Evolutionary conservation across 2,329 filamentous ascomycete genomes (phyloP).

Genomic region (Hirsutella minnesotensis): DNA sequence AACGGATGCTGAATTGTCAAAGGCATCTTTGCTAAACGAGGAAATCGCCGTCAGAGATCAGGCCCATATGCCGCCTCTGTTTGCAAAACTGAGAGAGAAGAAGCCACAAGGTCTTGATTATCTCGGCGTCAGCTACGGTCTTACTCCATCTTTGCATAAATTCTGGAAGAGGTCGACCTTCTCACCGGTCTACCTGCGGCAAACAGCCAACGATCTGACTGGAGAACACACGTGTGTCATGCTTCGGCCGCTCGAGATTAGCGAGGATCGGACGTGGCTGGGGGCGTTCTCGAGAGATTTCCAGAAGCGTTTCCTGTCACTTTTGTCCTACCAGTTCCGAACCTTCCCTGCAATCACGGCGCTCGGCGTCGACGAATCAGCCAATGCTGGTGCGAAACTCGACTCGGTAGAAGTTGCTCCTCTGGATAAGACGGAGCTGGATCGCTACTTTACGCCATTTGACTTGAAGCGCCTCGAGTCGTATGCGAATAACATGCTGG

Average conservation of each 20-base stretch:
- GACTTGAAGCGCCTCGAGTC: conserved; percentile 91
- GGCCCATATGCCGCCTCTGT: conserved; percentile 83
- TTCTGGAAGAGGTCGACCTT: conserved; percentile 93
- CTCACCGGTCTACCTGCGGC: conserved; percentile 81
- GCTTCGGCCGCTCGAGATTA: conserved; percentile 64
- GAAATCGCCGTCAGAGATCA: conserved; percentile 86
- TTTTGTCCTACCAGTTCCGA: conserved; percentile 88
- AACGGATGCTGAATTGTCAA: conserved; percentile 70
- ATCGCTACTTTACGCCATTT: conserved; percentile 71
- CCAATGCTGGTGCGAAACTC: conserved; percentile 57
- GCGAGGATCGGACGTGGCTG: conserved; percentile 70
- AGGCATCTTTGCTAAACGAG: conserved; percentile 67
- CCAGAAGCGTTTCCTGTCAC: conserved; percentile 80
- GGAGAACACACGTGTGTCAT: conserved; percentile 98
- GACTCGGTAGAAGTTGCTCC: conserved; percentile 38
- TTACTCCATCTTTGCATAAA: conserved; percentile 78
- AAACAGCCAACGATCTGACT: conserved; percentile 92
- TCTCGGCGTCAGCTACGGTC: conserved; percentile 86
- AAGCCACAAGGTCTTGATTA: conserved; percentile 77
- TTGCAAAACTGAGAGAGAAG: conserved; percentile 76
- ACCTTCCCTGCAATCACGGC: conserved; percentile 67
- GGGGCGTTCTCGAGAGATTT: conserved; percentile 88
- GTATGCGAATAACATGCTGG: conserved; percentile 93
- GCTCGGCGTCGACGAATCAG: conserved; percentile 79
- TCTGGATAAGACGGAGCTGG: conserved; percentile 65